Evolutionary conservation across 805 yeast genomes (phyloP), one percentile per base, ranked within the genome.

Genomic region (Candida chauliodis): DNA sequence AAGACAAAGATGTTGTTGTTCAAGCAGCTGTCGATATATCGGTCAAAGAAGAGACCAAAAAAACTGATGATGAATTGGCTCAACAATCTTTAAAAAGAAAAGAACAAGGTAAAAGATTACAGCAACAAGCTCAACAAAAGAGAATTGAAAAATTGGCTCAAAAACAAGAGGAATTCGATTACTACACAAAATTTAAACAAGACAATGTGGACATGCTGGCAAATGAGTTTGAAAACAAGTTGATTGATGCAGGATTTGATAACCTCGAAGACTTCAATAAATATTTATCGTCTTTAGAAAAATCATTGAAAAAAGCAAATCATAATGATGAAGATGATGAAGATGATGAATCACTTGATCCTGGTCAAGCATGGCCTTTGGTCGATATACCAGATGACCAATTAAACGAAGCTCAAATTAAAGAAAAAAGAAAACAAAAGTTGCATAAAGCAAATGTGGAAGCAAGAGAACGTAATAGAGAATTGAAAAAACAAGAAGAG

Each of bases 111-210:
- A 76, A 82, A 46, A 72, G 95, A 47, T 69, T 95, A 44, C 98
- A 93, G 61, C 95, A 87, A 52, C 96, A 89, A 59, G 97, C 97
- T 0, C 89, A 83, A 50, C 83, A 81, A 52, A 82, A 81, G 47
- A 69, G 99, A 40, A 58, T 79, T 8, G 96, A 91, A 55, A 89
- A 86, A 52, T 61, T 87, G 32, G 69, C 78, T 11, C 88, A 88
- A 56, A 84, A 85, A 47, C 89, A 89, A 49, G 79, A 84, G 48
- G 96, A 91, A 52, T 76, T 69, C 46, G 81, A 73, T 33, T 88
- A 90, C 56, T 88, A 81, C 51, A 63, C 76, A 1, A 70, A 71
- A 18, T 61, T 90, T 30, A 74, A 70, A 49, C 75, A 69, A 19
- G 74, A 75, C 40, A 56, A 86, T 37, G 60, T 59, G 21, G 65